Evolutionary conservation across 176 grass and related monocot species (phyloP).

Genomic region (Canna indica): DNA sequence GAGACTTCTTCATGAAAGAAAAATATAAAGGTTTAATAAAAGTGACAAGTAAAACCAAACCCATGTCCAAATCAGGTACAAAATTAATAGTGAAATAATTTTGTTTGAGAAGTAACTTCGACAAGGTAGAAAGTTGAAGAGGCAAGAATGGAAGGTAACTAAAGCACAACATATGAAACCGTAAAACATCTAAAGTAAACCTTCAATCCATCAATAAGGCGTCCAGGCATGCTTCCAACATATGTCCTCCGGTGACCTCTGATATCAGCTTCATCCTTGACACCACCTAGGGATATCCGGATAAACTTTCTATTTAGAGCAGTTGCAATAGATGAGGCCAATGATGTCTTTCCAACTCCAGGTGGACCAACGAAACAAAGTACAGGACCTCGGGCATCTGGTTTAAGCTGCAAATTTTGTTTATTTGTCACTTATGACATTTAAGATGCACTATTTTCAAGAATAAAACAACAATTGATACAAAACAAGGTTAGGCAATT

Average conservation of each 20-base stretch:
- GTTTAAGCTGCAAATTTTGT: conserved; percentile 70
- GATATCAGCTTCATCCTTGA: conserved; percentile 99
- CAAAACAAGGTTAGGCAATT: conserved; percentile 4
- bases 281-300: conserved; percentile 92
- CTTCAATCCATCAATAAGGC: conserved; percentile 97
- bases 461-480: conserved; percentile 6
- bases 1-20: neutral
- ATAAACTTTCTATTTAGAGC: conserved; percentile 87
- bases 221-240: conserved; percentile 97
- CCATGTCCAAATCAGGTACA: neutral
- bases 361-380: conserved; percentile 97
- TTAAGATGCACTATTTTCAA: conserved; percentile 8
- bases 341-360: conserved; percentile 98
- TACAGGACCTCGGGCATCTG: conserved; percentile 88
- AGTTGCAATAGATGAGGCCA: conserved; percentile 90
- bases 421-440: conserved; percentile 14
- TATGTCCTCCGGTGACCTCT: conserved; percentile 96
- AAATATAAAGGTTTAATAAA: neutral
- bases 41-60: neutral
- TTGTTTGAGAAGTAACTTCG: neutral
- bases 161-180: neutral
- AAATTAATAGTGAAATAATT: neutral
- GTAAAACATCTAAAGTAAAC: conserved; percentile 23
- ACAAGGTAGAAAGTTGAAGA: neutral
- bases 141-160: neutral